Evolutionary conservation across 2,329 filamentous ascomycete species (phyloP).

Genomic region (Hymenoscyphus scutula): DNA sequence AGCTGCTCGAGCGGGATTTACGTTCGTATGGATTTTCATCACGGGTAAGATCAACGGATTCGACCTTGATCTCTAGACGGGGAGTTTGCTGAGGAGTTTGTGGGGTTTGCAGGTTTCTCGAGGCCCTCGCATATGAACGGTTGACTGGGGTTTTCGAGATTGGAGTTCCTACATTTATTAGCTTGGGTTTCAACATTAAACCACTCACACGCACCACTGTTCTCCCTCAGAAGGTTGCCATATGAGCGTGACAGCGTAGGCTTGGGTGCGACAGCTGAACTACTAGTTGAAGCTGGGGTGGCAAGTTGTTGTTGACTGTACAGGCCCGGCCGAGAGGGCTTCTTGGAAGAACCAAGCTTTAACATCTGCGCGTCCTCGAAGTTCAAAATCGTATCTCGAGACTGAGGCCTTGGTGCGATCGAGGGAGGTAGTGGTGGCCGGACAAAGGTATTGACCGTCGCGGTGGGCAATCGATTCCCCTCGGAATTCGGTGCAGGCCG

Average conservation of each 20-base stretch:
- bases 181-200: not conserved
- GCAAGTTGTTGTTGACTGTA: conserved; percentile 34
- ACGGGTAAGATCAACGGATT: conserved; percentile 35
- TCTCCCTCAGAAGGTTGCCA: conserved; percentile 22
- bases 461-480: conserved; percentile 18
- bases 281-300: conserved; percentile 34
- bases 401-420: conserved; percentile 19
- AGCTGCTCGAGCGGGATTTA: conserved; percentile 27
- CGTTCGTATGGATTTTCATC: conserved; percentile 24
- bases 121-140: conserved; percentile 16
- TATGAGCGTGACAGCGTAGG: not conserved
- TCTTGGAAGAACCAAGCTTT: conserved; percentile 31
- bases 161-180: conserved; percentile 26
- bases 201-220: conserved; percentile 18
- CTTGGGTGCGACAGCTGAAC: conserved; percentile 15
- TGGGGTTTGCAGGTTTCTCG: conserved; percentile 31
- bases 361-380: conserved; percentile 31
- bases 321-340: conserved; percentile 28
- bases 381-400: conserved; percentile 14
- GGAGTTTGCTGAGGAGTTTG: conserved; percentile 36
- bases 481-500: conserved; percentile 14
- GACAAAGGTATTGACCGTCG: conserved; percentile 27
- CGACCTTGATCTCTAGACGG: conserved; percentile 25
- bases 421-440: conserved; percentile 26
- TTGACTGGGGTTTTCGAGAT: conserved; percentile 20